Percentiles rank a stretch among this genome's conserved stretches.
Evolutionary conservation across 2,329 filamentous ascomycete species (phyloP).

Genomic region (Intubia oerlemansii): DNA sequence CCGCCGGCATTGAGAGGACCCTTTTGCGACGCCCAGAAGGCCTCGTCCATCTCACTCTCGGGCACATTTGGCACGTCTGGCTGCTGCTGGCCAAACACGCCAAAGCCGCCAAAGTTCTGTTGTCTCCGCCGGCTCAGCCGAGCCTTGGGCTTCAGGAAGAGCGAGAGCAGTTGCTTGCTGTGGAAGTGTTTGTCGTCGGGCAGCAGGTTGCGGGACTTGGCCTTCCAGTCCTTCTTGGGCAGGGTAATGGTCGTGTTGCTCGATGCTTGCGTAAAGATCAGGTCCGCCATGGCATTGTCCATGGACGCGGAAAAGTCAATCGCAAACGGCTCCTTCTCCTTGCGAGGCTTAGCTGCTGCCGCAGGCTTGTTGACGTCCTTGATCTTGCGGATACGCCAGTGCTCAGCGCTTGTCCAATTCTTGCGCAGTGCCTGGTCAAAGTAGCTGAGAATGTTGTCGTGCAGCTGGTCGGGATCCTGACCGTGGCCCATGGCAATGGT

Average conservation of each 20-base stretch:
- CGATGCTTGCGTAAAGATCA: constrained; percentile 61
- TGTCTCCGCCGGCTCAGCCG: constrained; percentile 48
- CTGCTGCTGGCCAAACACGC: constrained; percentile 15
- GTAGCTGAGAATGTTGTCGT: constrained; percentile 91
- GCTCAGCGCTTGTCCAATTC: constrained; percentile 96
- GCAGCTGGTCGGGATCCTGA: constrained; percentile 43
- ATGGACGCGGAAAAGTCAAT: constrained; percentile 75
- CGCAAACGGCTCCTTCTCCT: constrained; percentile 91
- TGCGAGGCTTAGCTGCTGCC: constrained; percentile 36
- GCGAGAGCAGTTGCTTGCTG: constrained; percentile 66
- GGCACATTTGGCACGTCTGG: constrained; percentile 24
- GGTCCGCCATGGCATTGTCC: constrained; percentile 46
- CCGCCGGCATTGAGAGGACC: no score
- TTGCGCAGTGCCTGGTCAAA: constrained; percentile 93
- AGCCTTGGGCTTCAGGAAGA: constrained; percentile 91
- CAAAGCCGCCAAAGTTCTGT: constrained; percentile 19
- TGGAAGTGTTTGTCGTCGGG: constrained; percentile 98
- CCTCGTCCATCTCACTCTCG: constrained; percentile 75
- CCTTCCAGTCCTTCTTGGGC: constrained; percentile 89
- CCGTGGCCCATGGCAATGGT: constrained; percentile 57
- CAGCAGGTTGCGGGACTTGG: constrained; percentile 76
- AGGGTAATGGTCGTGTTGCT: constrained; percentile 66
- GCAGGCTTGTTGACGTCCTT: constrained; percentile 33
- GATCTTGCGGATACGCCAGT: constrained; percentile 92
- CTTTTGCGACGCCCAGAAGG: constrained; percentile 72